phyloP scores from a whole-genome alignment of 2,329 filamentous ascomycete genomes.

The Colletotrichum zoysiae region DNA sequence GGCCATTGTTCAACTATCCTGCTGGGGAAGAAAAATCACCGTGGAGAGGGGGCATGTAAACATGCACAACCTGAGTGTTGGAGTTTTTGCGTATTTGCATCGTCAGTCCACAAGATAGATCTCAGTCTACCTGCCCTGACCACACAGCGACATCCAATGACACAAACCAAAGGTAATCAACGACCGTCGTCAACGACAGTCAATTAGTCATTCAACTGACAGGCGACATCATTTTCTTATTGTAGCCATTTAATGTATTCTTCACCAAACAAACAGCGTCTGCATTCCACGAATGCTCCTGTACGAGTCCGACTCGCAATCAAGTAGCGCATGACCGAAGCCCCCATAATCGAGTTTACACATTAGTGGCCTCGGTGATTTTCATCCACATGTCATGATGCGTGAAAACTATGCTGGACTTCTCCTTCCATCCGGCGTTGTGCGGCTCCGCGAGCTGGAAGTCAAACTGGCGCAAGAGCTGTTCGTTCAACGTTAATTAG shows the following conservation, averaged over 20 bases:
- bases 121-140: too few relatives aligned
- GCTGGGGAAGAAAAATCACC: neutral
- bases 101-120: too few relatives aligned
- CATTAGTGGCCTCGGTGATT: slow-evolving; percentile 11
- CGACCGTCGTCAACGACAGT: neutral
- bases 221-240: slow-evolving; percentile 3
- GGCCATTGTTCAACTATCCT: slow-evolving; percentile 2
- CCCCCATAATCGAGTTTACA: neutral
- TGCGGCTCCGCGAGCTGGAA: slow-evolving; percentile 12
- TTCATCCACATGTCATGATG: slow-evolving; percentile 7
- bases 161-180: too few relatives aligned
- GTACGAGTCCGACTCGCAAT: neutral
- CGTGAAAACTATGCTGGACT: neutral
- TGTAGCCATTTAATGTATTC: too few relatives aligned
- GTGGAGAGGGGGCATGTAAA: too few relatives aligned
- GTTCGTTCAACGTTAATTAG: slow-evolving; percentile 6
- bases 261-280: neutral
- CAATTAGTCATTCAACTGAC: neutral
- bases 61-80: neutral
- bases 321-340: neutral
- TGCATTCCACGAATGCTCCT: neutral
- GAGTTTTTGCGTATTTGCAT: slow-evolving; percentile 3
- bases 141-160: too few relatives aligned
- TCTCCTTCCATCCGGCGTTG: slow-evolving; percentile 8
- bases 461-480: slow-evolving; percentile 12